Evolutionary conservation across 2,329 filamentous ascomycete species (phyloP), one percentile per base, ranked within the genome.

Genomic region (Sporothrix phasma): DNA sequence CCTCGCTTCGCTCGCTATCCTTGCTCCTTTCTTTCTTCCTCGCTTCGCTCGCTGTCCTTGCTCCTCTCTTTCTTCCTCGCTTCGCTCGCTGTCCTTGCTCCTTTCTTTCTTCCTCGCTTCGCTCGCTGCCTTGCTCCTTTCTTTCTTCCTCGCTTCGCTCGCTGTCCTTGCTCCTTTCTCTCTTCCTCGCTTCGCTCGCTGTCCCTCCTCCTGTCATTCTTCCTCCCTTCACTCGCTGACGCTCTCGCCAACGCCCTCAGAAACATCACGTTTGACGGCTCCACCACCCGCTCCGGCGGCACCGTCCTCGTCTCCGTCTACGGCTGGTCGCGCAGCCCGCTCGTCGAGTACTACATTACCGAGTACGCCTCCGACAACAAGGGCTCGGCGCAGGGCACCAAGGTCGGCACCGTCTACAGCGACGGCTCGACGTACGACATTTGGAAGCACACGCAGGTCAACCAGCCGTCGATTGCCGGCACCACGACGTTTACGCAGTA

Each of bases 401-500:
- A 71, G 66, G 67, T 72, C 34, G 75, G 75, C 63, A 71, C 69
- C 4, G 66, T 75, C 49, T 67, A 68, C 34, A 71, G 68, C 61
- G 74, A 75, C 66, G 74, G 75, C 4, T 68, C 69, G 63, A 69
- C 67, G 6, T 76, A 76, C 69, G 70, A 74, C 59, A 70, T 76
- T 65, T 76, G 70, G 68, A 69, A 71, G 68, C 70, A 71, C 69
- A 71, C 70, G 60, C 73, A 72, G 63, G 70, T 73, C 67, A 79
- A 80, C 71, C 73, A 76, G 69, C 78, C 78, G 29, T 77, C 74
- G 65, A 80, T 80, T 66, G 66, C 74, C 47, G 80, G 79, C 65
- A 81, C 78, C 34, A 63, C 70, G 58, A 81, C 78, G 64, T 81
- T 81, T 69, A 71, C 76, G 70, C 80, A 81, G 74, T 82, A 77